Evolutionary conservation across 106 monocot species (phyloP).

Genomic region (Alisma plantagoaquatica): DNA sequence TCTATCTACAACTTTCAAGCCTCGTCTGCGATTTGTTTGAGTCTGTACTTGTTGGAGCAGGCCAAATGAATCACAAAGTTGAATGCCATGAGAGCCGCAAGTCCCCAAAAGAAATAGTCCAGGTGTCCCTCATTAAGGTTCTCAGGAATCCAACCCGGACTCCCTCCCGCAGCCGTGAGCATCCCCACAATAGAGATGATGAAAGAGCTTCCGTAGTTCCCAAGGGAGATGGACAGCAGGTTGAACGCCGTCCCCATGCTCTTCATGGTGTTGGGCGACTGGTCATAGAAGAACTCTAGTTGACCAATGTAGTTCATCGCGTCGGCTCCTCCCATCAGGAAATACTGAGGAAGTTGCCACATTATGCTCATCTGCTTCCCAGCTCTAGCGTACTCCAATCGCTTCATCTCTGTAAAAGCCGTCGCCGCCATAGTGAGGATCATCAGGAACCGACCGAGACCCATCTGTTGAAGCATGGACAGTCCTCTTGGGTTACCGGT

Average conservation of each 20-base stretch:
- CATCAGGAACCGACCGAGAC: conserved; percentile 29
- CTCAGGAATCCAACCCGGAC: conserved; percentile 23
- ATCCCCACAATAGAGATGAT: conserved; percentile 9
- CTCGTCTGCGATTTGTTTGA: too few relatives aligned
- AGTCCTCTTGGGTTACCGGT: conserved; percentile 29
- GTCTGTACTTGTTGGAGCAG: conserved; percentile 12
- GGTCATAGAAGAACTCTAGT: conserved; percentile 49
- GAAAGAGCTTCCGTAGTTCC: conserved; percentile 13
- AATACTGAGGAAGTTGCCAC: conserved; percentile 48
- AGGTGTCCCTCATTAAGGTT: conserved; percentile 28
- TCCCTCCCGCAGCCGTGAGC: conserved; percentile 4
- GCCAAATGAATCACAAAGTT: conserved; percentile 24
- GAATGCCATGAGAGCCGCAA: conserved; percentile 23
- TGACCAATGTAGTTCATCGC: conserved; percentile 42
- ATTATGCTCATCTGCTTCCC: conserved; percentile 10
- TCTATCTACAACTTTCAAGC: too few relatives aligned
- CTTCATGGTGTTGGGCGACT: conserved; percentile 35
- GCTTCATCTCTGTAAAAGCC: conserved; percentile 7
- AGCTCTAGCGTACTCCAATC: not conserved
- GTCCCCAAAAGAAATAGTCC: conserved; percentile 39
- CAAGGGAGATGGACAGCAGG: conserved; percentile 10
- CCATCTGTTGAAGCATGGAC: conserved; percentile 41
- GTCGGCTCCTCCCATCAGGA: conserved; percentile 29
- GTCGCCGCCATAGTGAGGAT: conserved; percentile 18
- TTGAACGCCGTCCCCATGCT: conserved; percentile 15